phyloP scores from a whole-genome alignment of 2,329 filamentous ascomycete genomes.

The Fusarium transvaalense region DNA sequence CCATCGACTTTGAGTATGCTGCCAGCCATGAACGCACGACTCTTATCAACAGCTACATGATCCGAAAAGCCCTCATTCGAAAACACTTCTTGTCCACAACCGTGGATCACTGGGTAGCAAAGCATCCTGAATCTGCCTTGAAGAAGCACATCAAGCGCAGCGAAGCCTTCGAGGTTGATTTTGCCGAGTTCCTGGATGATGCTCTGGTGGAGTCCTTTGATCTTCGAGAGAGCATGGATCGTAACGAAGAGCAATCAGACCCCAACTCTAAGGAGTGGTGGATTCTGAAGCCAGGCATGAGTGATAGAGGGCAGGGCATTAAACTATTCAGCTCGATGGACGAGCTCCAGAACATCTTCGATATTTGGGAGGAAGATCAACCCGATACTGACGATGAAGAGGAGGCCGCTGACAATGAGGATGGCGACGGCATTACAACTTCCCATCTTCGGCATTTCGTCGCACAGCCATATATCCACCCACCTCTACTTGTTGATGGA shows the following conservation, averaged over 20 bases:
- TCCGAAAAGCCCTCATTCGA: slow-evolving; percentile 94
- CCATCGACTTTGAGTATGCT: slow-evolving; percentile 84
- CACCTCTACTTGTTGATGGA: slow-evolving; percentile 77
- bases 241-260: slow-evolving; percentile 63
- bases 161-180: slow-evolving; percentile 94
- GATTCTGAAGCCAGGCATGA: slow-evolving; percentile 99
- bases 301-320: slow-evolving; percentile 94
- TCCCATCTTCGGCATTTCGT: slow-evolving; percentile 96
- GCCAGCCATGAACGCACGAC: slow-evolving; percentile 70
- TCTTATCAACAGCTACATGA: slow-evolving; percentile 90
- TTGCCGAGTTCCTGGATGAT: slow-evolving; percentile 95
- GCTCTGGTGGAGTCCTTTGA: slow-evolving; percentile 92
- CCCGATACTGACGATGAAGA: slow-evolving; percentile 75
- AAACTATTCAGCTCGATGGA: slow-evolving; percentile 87
- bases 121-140: slow-evolving; percentile 80
- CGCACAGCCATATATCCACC: slow-evolving; percentile 93
- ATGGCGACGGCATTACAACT: slow-evolving; percentile 75
- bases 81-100: slow-evolving; percentile 94
- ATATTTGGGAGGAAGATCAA: slow-evolving; percentile 83
- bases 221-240: slow-evolving; percentile 79
- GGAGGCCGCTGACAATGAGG: slow-evolving; percentile 54
- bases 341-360: slow-evolving; percentile 88
- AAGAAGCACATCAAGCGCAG: slow-evolving; percentile 78
- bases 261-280: slow-evolving; percentile 80
- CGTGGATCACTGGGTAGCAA: slow-evolving; percentile 85